Evolutionary conservation across 1,284 basidiomycete species (phyloP), one percentile per base, ranked within the genome.

Genomic region (Schizopora paradoxa): DNA sequence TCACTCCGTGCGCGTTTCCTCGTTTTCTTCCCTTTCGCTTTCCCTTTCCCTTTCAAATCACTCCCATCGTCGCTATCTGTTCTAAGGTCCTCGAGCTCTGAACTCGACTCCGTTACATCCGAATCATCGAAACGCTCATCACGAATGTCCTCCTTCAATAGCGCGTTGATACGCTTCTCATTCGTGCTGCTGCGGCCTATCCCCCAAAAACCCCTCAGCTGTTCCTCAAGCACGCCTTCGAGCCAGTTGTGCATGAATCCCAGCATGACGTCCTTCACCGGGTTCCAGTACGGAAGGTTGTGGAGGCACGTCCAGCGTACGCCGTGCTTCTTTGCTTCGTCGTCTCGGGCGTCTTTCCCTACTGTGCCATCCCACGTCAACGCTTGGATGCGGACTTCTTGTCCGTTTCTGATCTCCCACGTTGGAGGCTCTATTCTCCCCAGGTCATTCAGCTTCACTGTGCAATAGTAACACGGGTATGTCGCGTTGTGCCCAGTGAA

Each of bases 401-500:
- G n/a, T 31, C 28, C 8, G 28, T 14, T 31, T 8, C 10, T 31
- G 28, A 31, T 10, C 28, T n/a, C n/a, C n/a, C n/a, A n/a, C n/a
- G n/a, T 8, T 31, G 14, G 28, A 10, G 28, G 14, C 28, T 14
- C 8, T 10, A 10, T 31, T 31, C 14, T 31, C 8, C 14, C 28
- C 28, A 31, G 28, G 14, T 31, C n/a, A 16, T 38, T 55, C 6
- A 57, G 27, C 16, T 56, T 36, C 7, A 34, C 32, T 1, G 8
- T 10, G 4, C 8, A n/a, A 43, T 48, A 31, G 13, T 48, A 41
- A 45, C 65, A 67, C 22, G 53, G 61, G 13, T 54, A 56, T 44
- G 63, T 65, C 34, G 62, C 58, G 11, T 53, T 26, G 4, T 47
- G 11, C 60, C n/a, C n/a, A n/a, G n/a, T n/a, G n/a, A n/a, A n/a